Base-by-base conservation (phyloP, 345 rosid genomes). In the Cochlearia excelsa region DNA sequence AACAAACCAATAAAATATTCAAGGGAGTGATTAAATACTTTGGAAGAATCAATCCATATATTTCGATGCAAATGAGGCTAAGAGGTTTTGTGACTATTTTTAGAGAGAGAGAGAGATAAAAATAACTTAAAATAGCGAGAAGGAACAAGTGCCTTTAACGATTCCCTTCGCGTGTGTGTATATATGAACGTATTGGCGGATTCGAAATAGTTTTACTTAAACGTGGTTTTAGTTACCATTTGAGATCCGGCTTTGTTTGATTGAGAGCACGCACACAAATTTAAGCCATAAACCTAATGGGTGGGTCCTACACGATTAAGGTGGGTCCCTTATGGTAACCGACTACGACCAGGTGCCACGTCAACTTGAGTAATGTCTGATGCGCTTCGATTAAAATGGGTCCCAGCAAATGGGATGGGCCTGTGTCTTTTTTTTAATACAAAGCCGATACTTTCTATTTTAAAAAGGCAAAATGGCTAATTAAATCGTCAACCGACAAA, bases 181-280 rank as follows among this genome's bases (percentile, higher is more conserved):
- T 57, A 11, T 65, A 29, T 63, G 53, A 16, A 33, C 30, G 26
- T 41, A 11, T 1, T 61, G 10, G 67, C 68, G 73, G 73, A 69
- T 55, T 3, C 52, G 46, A 62, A 43, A 28, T 2, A 1, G 1
- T 16, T 48, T 61, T 69, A 0, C 9, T 69, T 49, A 35, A 69
- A 55, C 26, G 2, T 55, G 33, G 39, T 47, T 48, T 60, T 42
- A 2, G 40, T 26, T 31, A 41, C 4, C 4, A 29, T 62, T 69
- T 69, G 65, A 70, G 50, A 39, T 70, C 74, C 74, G 68, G 39
- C 8, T 9, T 7, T 5, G 48, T 38, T 61, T 60, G 67, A 52
- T 59, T 45, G 65, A 52, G 62, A 54, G 62, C 39, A 50, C 51
- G 52, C 51, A 59, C 60, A 16, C 71, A 44, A 30, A 9, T 23